Evolutionary conservation across 345 rosid genomes (phyloP).

Genomic region (Punica granatum): DNA sequence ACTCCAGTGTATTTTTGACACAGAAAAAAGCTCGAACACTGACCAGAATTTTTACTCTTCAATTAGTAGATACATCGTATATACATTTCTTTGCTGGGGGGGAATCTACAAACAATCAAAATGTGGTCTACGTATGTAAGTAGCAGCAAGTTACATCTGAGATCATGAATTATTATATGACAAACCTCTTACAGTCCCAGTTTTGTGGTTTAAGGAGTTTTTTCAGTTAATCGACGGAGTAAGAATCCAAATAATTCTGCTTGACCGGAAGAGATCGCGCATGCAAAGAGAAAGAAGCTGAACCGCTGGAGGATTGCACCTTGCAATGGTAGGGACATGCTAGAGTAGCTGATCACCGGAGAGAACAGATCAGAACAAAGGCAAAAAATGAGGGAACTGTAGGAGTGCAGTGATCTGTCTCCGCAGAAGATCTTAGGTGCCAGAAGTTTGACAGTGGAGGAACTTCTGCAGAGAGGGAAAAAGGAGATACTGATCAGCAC

Average conservation of each 20-base stretch:
- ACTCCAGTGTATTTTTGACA: background rate
- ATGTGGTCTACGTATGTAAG: background rate
- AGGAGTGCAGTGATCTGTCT: background rate
- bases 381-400: background rate
- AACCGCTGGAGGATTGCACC: background rate
- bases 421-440: background rate
- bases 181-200: background rate
- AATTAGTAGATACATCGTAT: constrained; percentile 1
- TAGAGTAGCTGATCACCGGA: background rate
- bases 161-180: background rate
- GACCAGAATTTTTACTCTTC: background rate
- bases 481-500: background rate
- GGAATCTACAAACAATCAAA: constrained; percentile 1
- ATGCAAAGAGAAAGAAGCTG: constrained; percentile 9
- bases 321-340: background rate
- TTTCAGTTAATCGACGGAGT: background rate
- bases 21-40: background rate
- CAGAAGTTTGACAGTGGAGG: background rate
- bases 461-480: background rate
- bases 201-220: background rate
- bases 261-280: constrained; percentile 6
- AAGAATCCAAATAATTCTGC: constrained; percentile 4
- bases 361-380: background rate
- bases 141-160: constrained; percentile 1
- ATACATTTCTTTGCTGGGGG: constrained; percentile 1